Percentiles rank a stretch among this genome's conserved stretches.
phyloP scores from a whole-genome alignment of 352 stramenopile genomes.

The Phytopythium montanum region DNA sequence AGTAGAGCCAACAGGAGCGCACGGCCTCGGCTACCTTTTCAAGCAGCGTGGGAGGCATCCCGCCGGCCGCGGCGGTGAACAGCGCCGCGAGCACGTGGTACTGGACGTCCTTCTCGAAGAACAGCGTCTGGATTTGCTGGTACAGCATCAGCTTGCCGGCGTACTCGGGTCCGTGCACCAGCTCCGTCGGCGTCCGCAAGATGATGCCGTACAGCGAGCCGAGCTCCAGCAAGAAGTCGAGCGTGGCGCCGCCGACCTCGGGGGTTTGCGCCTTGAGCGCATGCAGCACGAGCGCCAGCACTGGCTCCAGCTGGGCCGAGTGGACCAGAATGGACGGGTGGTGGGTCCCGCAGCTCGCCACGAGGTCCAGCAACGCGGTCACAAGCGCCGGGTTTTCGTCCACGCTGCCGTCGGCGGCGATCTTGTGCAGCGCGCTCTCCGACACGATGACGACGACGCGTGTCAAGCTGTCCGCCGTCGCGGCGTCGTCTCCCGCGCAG shows the following conservation, averaged over 20 bases:
- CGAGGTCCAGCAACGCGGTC: conserved; percentile 52
- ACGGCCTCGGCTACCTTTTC: conserved; percentile 69
- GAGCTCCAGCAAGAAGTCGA: conserved; percentile 64
- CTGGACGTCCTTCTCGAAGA: conserved; percentile 78
- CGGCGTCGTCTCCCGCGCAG: conserved; percentile 57
- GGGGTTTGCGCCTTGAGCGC: conserved; percentile 63
- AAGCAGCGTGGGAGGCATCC: conserved; percentile 55
- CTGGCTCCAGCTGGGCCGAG: conserved; percentile 60
- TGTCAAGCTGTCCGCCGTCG: conserved; percentile 51
- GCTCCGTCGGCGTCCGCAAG: conserved; percentile 43
- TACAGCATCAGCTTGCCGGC: conserved; percentile 54
- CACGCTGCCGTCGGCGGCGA: conserved; percentile 38
- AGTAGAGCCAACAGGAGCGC: conserved; percentile 73
- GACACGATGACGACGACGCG: conserved; percentile 61
- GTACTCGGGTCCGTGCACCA: conserved; percentile 44
- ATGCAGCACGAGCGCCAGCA: conserved; percentile 57
- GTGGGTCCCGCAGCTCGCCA: conserved; percentile 46
- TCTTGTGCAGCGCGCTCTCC: conserved; percentile 52
- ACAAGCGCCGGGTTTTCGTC: conserved; percentile 53
- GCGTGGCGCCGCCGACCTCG: conserved; percentile 47
- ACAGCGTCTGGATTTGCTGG: conserved; percentile 63
- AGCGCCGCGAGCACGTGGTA: conserved; percentile 64
- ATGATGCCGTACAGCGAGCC: conserved; percentile 71
- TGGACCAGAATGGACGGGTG: conserved; percentile 61
- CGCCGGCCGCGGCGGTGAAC: conserved; percentile 57